These are phyloP conservation scores for Sclerotiophoma versabilis DNA, from an alignment of 2,329 filamentous ascomycete species.

Conservation along the genomic window DNA sequence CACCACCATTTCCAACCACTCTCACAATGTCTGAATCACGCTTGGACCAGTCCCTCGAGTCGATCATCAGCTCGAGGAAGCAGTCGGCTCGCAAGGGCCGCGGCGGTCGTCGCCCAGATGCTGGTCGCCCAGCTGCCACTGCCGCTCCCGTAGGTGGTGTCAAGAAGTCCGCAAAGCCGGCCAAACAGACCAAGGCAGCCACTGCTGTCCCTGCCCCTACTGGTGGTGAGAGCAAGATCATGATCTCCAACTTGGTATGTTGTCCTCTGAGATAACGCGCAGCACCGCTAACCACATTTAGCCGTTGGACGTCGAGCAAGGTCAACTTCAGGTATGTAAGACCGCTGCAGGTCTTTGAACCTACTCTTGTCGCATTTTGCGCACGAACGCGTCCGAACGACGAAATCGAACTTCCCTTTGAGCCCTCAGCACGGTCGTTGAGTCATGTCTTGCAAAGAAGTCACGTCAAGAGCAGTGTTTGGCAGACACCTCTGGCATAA, in stretches of 20 bases:
- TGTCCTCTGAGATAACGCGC: not conserved
- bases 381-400: conserved; percentile 45
- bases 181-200: conserved; percentile 66
- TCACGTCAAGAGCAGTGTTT: conserved; percentile 38
- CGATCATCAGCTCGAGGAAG: conserved; percentile 85
- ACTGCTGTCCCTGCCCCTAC: conserved; percentile 69
- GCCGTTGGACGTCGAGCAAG: conserved; percentile 96
- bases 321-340: conserved; percentile 99
- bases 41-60: conserved; percentile 95
- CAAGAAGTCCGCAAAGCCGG: conserved; percentile 73
- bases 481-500: conserved; percentile 42
- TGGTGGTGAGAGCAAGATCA: conserved; percentile 88
- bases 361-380: conserved; percentile 44
- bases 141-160: conserved; percentile 83
- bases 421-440: conserved; percentile 32
- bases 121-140: conserved; percentile 62
- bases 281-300: conserved; percentile 61
- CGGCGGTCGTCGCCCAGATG: conserved; percentile 54
- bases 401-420: conserved; percentile 29
- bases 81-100: conserved; percentile 57
- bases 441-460: conserved; percentile 38
- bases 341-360: conserved; percentile 59
- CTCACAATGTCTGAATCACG: conserved; percentile 64
- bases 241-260: conserved; percentile 97
- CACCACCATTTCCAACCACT: conserved; percentile 11